Base-by-base conservation (phyloP, 352 stramenopile genomes). In the Synura sp. region DNA sequence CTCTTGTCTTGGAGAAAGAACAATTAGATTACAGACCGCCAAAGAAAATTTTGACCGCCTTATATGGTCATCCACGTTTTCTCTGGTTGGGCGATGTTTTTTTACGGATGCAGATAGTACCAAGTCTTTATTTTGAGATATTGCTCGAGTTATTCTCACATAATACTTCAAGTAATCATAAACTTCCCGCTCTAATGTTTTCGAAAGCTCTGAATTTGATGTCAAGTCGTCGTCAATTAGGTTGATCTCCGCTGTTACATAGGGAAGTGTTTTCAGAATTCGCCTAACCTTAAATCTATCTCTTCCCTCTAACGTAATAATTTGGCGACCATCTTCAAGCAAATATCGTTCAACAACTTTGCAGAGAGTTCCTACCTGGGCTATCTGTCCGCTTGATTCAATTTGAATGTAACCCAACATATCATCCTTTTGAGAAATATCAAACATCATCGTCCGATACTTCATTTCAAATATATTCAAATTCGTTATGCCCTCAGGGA, bases 391-490 rank as follows among this genome's bases (percentile, higher is more conserved):
- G 14, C 25, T 67, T 36, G 4, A 1, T n/a, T 67, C 35, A 35
- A 29, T 35, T 9, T 35, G 25, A 67, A 67, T 67, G 25, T 35
- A 35, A 35, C 53, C 53, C 33, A 67, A 67, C 27, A 35, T 3
- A 35, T 67, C 53, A 67, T 67, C 53, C 1, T 34, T 67, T 9
- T 67, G 4, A 3, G 53, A 3, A 67, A 67, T 34, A 67, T 67
- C 14, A 67, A 36, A 67, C 53, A 67, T 67, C 42, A 57, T 57
- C 5, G 42, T 57, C 15, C 15, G 14, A 5, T 67, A 67, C 3
- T 19, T 32, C 53, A 67, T 67, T 35, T 67, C 53, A 19, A 67
- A 67, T 32, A 67, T 19, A 67, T 67, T 67, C 3, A 35, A 35
- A 3, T 22, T 2, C 33, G 53, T 35, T 35, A 5, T 19, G 33